Conservation (phyloP, 805 yeast genomes). For the Wickerhamomyces sydowiorum region DNA sequence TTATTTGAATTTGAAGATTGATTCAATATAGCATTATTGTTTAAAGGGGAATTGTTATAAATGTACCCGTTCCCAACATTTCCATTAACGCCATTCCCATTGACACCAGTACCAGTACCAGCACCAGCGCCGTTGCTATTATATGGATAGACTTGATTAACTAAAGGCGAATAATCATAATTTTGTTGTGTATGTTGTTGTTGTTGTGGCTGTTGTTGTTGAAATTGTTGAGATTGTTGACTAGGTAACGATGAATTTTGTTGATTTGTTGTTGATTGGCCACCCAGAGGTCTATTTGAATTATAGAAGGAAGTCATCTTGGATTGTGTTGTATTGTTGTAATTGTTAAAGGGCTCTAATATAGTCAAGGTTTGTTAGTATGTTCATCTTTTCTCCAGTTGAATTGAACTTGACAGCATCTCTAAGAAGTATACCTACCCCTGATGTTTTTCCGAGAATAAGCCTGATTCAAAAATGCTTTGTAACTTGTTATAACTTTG, state of each 20-base stretch:
- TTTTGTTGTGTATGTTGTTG: conserved; percentile 3
- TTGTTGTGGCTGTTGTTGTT: conserved; percentile 2
- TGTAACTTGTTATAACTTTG: too few relatives aligned
- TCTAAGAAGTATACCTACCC: not conserved
- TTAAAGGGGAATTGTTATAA: conserved; percentile 3
- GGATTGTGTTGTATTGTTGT: not conserved
- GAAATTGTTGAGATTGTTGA: conserved; percentile 1
- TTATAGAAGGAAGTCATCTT: not conserved
- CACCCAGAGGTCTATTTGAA: not conserved
- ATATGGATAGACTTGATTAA: conserved; percentile 6
- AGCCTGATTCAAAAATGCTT: not conserved
- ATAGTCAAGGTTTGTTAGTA: not conserved
- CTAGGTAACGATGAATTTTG: not conserved
- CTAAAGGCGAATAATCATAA: conserved; percentile 9
- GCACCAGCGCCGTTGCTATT: conserved; percentile 4
- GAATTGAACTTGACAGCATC: too few relatives aligned
- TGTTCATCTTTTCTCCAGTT: too few relatives aligned
- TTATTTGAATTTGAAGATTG: not conserved
- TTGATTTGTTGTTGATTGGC: not conserved
- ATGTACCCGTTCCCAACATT: not conserved
- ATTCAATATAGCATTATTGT: not conserved
- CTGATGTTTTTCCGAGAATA: not conserved
- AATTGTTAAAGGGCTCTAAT: not conserved
- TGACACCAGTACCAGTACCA: conserved; percentile 8
- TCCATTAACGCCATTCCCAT: conserved; percentile 5